phyloP scores from a whole-genome alignment of 495 filamentous ascomycete genomes.

The Rhypophila decipiens region DNA sequence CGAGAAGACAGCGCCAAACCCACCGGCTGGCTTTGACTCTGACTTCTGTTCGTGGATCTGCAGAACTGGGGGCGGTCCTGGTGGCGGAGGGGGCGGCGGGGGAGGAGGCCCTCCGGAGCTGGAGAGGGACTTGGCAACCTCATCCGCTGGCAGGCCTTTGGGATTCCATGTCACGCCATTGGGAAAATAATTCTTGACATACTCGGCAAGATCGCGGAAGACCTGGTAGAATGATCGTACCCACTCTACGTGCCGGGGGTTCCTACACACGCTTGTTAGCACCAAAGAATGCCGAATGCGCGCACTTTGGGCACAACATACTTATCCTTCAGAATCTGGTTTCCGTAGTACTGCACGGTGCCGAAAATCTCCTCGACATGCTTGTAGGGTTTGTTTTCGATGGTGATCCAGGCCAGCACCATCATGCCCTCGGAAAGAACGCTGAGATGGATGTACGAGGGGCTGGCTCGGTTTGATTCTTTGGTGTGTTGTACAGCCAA shows the following conservation, averaged over 20 bases:
- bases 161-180: constrained; percentile 84
- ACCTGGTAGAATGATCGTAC: constrained; percentile 81
- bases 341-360: constrained; percentile 83
- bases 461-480: constrained; percentile 66
- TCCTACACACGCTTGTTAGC: constrained; percentile 45
- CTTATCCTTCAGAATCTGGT: constrained; percentile 87
- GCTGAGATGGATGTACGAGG: constrained; percentile 69
- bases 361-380: constrained; percentile 72
- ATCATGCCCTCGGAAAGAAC: constrained; percentile 85
- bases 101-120: constrained; percentile 32
- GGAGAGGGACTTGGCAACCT: constrained; percentile 51
- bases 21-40: constrained; percentile 31
- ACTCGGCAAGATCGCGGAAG: constrained; percentile 71
- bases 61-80: constrained; percentile 48
- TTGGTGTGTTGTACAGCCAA: constrained; percentile 68
- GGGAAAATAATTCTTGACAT: constrained; percentile 72
- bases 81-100: constrained; percentile 68
- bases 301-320: constrained; percentile 31
- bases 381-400: constrained; percentile 71
- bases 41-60: constrained; percentile 40
- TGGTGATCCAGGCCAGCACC: constrained; percentile 76
- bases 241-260: constrained; percentile 75
- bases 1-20: constrained; percentile 80
- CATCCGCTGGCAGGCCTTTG: constrained; percentile 66
- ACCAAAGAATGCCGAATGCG: neutral